Conservation (phyloP, 192 early-diverging fungal species). For the Chytriomyces sp. region DNA sequence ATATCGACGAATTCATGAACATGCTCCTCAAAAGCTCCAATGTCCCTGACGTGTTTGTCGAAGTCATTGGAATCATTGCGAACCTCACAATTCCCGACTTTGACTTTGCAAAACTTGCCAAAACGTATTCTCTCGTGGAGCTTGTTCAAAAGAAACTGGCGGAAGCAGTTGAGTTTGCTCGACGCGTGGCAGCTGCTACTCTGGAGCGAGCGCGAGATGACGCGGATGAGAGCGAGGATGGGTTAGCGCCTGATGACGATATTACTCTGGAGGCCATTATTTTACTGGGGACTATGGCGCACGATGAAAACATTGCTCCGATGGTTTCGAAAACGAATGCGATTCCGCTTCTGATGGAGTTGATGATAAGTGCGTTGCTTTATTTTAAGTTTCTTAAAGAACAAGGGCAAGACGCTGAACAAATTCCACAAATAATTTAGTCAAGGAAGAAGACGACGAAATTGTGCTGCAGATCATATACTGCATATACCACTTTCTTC, state of each 20-base stretch:
- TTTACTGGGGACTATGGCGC: conserved; percentile 58
- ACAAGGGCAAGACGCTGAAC: conserved; percentile 5
- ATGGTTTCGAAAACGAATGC: conserved; percentile 50
- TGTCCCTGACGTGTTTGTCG: conserved; percentile 52
- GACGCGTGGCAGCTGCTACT: background rate
- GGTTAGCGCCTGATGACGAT: conserved; percentile 49
- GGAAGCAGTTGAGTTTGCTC: conserved; percentile 13
- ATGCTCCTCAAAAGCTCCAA: conserved; percentile 43
- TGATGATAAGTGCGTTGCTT: conserved; percentile 55
- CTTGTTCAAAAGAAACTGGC: conserved; percentile 42
- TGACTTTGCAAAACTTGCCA: conserved; percentile 59
- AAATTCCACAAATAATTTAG: conserved; percentile 31
- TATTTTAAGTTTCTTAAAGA: conserved; percentile 10
- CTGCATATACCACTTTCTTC: conserved; percentile 58
- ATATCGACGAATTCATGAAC: conserved; percentile 61
- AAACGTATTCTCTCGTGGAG: conserved; percentile 51
- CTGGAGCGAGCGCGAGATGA: background rate
- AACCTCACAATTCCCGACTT: conserved; percentile 57
- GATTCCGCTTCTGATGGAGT: conserved; percentile 49
- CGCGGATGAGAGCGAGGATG: conserved; percentile 6
- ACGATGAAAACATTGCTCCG: conserved; percentile 57
- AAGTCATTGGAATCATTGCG: conserved; percentile 56
- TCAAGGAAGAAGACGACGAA: conserved; percentile 69
- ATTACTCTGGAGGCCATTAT: conserved; percentile 54
- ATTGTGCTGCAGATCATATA: conserved; percentile 67